Conservation (phyloP, 2,329 filamentous ascomycete genomes). For the Monosporascus sp. region DNA sequence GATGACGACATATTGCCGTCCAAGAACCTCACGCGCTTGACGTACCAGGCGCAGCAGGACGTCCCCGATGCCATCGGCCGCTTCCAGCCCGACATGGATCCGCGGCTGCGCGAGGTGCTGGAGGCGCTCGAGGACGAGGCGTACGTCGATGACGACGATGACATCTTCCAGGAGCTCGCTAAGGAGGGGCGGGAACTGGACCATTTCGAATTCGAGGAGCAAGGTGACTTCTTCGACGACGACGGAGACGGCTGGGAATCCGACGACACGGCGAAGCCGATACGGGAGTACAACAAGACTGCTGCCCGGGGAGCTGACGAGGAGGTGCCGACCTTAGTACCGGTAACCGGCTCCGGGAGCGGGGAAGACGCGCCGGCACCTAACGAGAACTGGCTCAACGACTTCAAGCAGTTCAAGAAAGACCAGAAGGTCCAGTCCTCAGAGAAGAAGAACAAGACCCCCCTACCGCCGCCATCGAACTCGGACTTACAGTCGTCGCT, state of each 20-base stretch:
- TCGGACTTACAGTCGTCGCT: conserved; percentile 65
- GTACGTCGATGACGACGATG: conserved; percentile 83
- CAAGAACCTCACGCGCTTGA: conserved; percentile 69
- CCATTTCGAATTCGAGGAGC: conserved; percentile 72
- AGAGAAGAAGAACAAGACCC: conserved; percentile 10
- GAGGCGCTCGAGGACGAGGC: conserved; percentile 94
- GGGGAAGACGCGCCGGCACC: conserved; percentile 44
- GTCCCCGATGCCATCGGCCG: conserved; percentile 87
- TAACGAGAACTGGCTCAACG: conserved; percentile 79
- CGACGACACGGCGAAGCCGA: conserved; percentile 82
- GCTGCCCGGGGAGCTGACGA: conserved; percentile 23
- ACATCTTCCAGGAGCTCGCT: conserved; percentile 72
- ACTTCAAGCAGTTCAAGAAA: conserved; percentile 93
- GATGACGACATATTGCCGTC: conserved; percentile 73
- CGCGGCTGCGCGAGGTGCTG: conserved; percentile 79
- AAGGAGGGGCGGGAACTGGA: conserved; percentile 68
- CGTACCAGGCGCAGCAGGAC: conserved; percentile 90
- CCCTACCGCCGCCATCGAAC: conserved; percentile 34
- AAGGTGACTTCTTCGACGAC: conserved; percentile 57
- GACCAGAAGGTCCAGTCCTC: conserved; percentile 53
- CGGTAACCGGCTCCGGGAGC: conserved; percentile 23
- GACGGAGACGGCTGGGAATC: conserved; percentile 94
- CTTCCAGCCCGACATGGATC: conserved; percentile 98
- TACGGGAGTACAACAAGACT: conserved; percentile 47
- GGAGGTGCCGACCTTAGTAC: conserved; percentile 44